Evolutionary conservation across 2,329 filamentous ascomycete genomes (phyloP), one percentile per base, ranked within the genome.

Genomic region (Fusarium pseudograminearum): DNA sequence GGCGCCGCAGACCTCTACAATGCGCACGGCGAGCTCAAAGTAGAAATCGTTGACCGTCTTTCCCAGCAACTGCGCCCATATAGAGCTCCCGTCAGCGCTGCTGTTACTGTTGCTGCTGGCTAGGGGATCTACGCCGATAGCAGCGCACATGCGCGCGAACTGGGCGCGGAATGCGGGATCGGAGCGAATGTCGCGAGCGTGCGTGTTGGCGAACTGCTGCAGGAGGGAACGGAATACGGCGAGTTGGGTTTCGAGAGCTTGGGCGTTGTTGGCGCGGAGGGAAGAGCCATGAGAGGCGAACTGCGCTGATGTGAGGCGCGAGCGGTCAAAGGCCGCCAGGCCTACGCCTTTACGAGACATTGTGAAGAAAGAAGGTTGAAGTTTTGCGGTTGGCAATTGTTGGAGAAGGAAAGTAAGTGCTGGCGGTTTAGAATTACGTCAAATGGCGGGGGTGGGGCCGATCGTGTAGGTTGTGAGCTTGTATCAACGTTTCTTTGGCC

Each of bases 141-240:
- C 94, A 76, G 94, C 90, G 82, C 96, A 99, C 96, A 99, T 99
- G 79, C 95, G 93, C 5, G 96, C 95, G 78, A 99, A 99, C 81
- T 99, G 95, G 34, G 95, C 94, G 65, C 96, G 93, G 80, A 99
- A 99, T 11, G 89, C 91, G 8, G 96, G 96, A 79, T 98, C 94
- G 4, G 94, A 97, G 69, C 95, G 94, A 64, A 99, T 99, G 76
- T 97, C 96, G 77, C 94, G 94, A 73, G 92, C 93, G 85, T 99
- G 96, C 51, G 95, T 97, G 76, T 95, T 87, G 45, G 94, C 93
- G 81, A 99, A 99, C 80, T 97, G 94, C 82, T 98, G 94, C 8
- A 99, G 89, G 14, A 98, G 87, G 20, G 93, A 96, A 77, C 97
- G 94, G 86, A 99, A 99, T 76, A 98, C 94, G 71, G 94, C 91